A percentile compares a stretch with the other conserved stretches of the same genome.
phyloP scores from a whole-genome alignment of 441 rosid species.

The Rhodomyrtus psidioides region DNA sequence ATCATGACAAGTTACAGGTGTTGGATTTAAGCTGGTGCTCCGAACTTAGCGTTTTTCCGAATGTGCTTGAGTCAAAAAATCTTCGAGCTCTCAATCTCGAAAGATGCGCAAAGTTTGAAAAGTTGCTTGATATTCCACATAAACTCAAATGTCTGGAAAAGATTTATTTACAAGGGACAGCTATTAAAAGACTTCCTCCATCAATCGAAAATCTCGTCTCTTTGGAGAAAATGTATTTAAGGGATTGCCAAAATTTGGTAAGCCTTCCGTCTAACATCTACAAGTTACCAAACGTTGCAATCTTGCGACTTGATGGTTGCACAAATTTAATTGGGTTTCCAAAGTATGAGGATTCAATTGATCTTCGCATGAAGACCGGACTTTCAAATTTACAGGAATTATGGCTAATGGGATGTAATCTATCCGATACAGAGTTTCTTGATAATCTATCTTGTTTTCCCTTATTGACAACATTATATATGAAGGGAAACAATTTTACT shows the following conservation, averaged over 20 bases:
- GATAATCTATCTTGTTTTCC: neutral
- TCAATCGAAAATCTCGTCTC: neutral
- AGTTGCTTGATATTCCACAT: neutral
- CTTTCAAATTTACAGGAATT: accelerated
- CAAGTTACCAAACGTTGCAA: neutral
- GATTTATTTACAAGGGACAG: neutral
- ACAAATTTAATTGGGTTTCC: neutral
- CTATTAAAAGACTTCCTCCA: neutral
- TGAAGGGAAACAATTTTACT: neutral
- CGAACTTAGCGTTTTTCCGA: neutral
- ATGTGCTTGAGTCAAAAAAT: neutral
- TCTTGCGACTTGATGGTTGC: neutral
- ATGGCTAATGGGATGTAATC: accelerated
- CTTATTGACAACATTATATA: accelerated
- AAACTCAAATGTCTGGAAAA: neutral
- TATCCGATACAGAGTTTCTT: neutral
- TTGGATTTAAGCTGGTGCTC: neutral
- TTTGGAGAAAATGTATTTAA: accelerated
- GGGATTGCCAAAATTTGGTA: neutral
- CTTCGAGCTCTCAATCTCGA: neutral
- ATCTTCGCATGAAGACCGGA: accelerated
- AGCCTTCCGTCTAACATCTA: neutral
- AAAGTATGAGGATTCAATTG: accelerated
- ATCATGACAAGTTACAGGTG: neutral
- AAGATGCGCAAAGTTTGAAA: neutral